Evolutionary conservation across 2,329 filamentous ascomycete genomes (phyloP).

Genomic region (Calonectria pauciramosa): DNA sequence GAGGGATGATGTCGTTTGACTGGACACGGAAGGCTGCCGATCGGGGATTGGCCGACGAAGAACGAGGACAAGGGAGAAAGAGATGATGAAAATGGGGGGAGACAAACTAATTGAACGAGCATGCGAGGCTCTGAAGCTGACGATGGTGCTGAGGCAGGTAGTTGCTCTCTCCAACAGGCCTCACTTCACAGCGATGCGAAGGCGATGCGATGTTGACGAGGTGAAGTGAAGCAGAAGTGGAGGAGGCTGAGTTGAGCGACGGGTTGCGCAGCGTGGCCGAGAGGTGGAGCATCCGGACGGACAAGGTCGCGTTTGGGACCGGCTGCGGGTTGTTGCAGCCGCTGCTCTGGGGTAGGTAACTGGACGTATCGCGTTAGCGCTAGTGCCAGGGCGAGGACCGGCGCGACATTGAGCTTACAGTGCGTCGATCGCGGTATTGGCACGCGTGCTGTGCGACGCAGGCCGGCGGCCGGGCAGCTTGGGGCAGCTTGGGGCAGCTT

Average conservation of each 20-base stretch:
- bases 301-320: conserved; percentile 37
- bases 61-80: conserved; percentile 36
- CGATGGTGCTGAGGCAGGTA: conserved; percentile 40
- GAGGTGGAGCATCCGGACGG: conserved; percentile 32
- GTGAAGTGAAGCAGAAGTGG: conserved; percentile 39
- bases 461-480: neutral
- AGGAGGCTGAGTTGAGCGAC: conserved; percentile 47
- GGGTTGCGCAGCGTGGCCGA: conserved; percentile 32
- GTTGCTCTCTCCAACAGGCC: conserved; percentile 41
- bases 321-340: conserved; percentile 30
- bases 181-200: conserved; percentile 34
- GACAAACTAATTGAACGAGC: conserved; percentile 54
- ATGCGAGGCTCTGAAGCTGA: conserved; percentile 43
- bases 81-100: conserved; percentile 41
- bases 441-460: neutral
- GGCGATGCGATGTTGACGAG: conserved; percentile 34
- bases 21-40: conserved; percentile 45
- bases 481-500: neutral
- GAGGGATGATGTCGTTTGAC: conserved; percentile 37
- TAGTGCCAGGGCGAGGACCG: neutral
- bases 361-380: conserved; percentile 7
- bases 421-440: neutral
- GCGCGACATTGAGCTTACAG: neutral
- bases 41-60: conserved; percentile 37
- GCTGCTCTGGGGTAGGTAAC: conserved; percentile 31